A percentile compares a stretch with the other conserved stretches of the same genome.
Evolutionary conservation across 139 green algal species (phyloP).

Genomic region (Choricystis sp.): DNA sequence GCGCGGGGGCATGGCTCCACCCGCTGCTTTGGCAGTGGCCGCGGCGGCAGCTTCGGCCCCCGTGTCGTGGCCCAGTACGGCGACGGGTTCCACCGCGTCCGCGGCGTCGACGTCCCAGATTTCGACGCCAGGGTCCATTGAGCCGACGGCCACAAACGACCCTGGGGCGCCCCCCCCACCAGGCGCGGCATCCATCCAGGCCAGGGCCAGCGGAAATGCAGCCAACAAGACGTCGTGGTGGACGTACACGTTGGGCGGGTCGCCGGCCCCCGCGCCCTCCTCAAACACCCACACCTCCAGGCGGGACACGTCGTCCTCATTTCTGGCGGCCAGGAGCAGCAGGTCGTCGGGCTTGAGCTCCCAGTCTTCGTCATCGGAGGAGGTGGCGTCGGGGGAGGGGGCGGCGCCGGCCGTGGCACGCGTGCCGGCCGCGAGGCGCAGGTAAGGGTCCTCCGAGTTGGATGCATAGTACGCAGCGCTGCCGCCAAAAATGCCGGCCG

Average conservation of each 20-base stretch:
- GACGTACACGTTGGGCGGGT: constrained; percentile 72
- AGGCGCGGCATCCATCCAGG: constrained; percentile 71
- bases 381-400: constrained; percentile 3
- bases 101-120: constrained; percentile 89
- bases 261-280: constrained; percentile 25
- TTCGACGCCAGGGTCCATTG: constrained; percentile 86
- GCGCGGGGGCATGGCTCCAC: constrained; percentile 8
- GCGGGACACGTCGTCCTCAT: constrained; percentile 85
- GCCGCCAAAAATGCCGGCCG: not conserved
- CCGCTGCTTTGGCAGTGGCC: constrained; percentile 28
- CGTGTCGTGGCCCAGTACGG: constrained; percentile 41
- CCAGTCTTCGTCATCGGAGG: constrained; percentile 43
- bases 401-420: not conserved
- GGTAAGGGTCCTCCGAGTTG: constrained; percentile 17
- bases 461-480: not conserved
- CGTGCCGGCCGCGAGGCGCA: not conserved
- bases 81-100: constrained; percentile 69
- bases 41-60: constrained; percentile 2
- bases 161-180: not conserved
- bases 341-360: constrained; percentile 53
- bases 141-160: constrained; percentile 78
- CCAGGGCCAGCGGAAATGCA: constrained; percentile 75
- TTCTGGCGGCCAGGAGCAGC: constrained; percentile 71
- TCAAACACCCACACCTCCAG: constrained; percentile 96
- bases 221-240: constrained; percentile 93